Base-by-base conservation (phyloP, 768 basidiomycete genomes). In the Xanthoconium stramineum region DNA sequence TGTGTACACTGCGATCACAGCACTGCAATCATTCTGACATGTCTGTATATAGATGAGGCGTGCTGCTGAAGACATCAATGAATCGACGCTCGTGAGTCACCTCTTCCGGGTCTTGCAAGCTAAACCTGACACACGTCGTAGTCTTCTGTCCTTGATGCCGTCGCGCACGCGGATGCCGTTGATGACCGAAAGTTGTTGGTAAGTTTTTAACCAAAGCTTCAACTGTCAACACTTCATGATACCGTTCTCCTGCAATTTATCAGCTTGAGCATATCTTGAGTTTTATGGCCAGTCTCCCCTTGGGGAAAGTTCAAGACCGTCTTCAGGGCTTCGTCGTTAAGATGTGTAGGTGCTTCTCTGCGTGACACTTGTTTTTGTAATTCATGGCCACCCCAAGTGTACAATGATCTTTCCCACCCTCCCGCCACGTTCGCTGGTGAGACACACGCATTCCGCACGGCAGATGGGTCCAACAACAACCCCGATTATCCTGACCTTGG, bases 401-500 rank as follows among this genome's bases (percentile, higher is more conserved):
- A 91, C 69, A 83, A 87, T 59, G 93, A 94, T 69, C 80, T 96
- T 15, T 71, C 83, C 0, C 92, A 94, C 68, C 92, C 92, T 4
- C 80, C 91, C 8, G 74, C 83, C 8, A 89, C 91, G 1, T 83
- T 76, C 59, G 69, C 91, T 37, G 84, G 89, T 17, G 74, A 78
- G 28, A 61, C 81, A 49, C 85, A 83, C 59, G 78, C 83, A 2
- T 92, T 80, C 76, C 83, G 93, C 35, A 68, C 80, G 1, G 86
- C 89, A 5, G 92, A 94, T 69, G 93, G 93, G 8, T 82, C 84
- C 5, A 72, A 74, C 67, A 94, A 95, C 73, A 94, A 92, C 63
- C 76, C 84, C 44, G 76, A 78, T 52, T 67, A 76, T 37, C 91
- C 91, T 3, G 76, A 84, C 56, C 69, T 94, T 73, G 93, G 93